Percentiles rank a stretch among this genome's conserved stretches.
phyloP scores from a whole-genome alignment of 1,284 basidiomycete species.

The Thecaphora thlaspeos region DNA sequence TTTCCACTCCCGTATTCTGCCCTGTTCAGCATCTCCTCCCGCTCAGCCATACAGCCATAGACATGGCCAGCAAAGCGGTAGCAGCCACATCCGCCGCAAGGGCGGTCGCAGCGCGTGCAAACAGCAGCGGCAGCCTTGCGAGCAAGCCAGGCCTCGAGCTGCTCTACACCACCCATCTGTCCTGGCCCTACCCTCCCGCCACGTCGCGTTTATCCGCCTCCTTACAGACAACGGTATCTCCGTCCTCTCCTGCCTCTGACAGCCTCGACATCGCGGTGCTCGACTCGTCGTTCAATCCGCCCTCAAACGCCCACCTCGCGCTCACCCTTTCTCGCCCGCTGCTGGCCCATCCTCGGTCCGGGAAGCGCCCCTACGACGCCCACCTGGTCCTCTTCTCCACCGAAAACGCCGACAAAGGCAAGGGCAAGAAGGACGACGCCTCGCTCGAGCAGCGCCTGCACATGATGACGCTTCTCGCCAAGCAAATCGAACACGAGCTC shows the following conservation, averaged over 20 bases:
- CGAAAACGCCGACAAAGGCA: conserved; percentile 81
- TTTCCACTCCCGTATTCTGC: too few relatives aligned
- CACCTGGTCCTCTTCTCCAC: conserved; percentile 80
- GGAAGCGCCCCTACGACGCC: conserved; percentile 65
- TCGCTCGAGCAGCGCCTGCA: conserved; percentile 45
- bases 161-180: conserved; percentile 26
- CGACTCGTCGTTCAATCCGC: conserved; percentile 93
- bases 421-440: conserved; percentile 68
- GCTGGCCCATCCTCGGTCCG: background rate
- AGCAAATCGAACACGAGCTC: conserved; percentile 22
- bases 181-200: conserved; percentile 15
- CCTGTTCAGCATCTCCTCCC: too few relatives aligned
- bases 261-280: conserved; percentile 64
- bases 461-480: conserved; percentile 57
- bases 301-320: conserved; percentile 79
- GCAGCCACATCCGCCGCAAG: too few relatives aligned
- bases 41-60: too few relatives aligned
- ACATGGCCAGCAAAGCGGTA: too few relatives aligned
- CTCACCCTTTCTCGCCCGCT: conserved; percentile 65
- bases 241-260: too few relatives aligned
- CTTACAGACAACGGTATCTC: too few relatives aligned
- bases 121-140: background rate
- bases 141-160: conserved; percentile 17
- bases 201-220: too few relatives aligned
- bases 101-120: too few relatives aligned